These are phyloP conservation scores for Leptographium radiaticola DNA, from an alignment of 2,329 filamentous ascomycete genomes.

Conservation along the genomic window DNA sequence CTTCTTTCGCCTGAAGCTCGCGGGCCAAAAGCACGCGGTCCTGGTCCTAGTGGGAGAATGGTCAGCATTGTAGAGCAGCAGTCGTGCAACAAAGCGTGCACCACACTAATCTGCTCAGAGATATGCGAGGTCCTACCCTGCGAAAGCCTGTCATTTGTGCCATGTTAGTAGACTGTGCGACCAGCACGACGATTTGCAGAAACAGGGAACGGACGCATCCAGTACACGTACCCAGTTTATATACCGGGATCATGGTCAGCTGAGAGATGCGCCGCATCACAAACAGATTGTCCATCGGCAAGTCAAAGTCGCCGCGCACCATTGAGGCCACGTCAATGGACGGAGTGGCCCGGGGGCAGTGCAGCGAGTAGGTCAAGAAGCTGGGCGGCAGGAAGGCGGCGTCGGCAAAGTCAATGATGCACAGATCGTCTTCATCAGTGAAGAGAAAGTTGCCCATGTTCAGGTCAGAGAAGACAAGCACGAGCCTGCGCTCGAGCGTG, in stretches of 20 bases:
- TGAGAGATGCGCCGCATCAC: slow-evolving; percentile 1
- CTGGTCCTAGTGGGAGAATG: neutral
- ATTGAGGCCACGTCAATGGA: neutral
- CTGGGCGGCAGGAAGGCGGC: slow-evolving; percentile 1
- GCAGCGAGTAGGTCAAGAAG: slow-evolving; percentile 1
- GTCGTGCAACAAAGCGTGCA: neutral
- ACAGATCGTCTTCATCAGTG: neutral
- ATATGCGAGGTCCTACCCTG: neutral
- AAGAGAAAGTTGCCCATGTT: slow-evolving; percentile 1
- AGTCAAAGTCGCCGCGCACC: slow-evolving; percentile 1
- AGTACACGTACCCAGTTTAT: slow-evolving; percentile 1
- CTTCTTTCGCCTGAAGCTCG: neutral
- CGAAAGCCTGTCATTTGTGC: slow-evolving; percentile 1
- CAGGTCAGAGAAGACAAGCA: slow-evolving; percentile 1
- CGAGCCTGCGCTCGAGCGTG: neutral
- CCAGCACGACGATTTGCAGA: neutral
- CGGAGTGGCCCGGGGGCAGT: neutral
- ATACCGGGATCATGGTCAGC: slow-evolving; percentile 1
- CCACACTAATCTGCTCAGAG: neutral
- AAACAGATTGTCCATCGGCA: slow-evolving; percentile 1
- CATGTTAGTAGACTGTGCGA: no score
- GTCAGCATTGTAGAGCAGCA: neutral
- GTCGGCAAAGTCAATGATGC: slow-evolving; percentile 1
- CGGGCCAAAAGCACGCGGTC: neutral
- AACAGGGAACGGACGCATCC: no score